Base-by-base conservation (phyloP, 106 monocot species). In the Acorus gramineus region DNA sequence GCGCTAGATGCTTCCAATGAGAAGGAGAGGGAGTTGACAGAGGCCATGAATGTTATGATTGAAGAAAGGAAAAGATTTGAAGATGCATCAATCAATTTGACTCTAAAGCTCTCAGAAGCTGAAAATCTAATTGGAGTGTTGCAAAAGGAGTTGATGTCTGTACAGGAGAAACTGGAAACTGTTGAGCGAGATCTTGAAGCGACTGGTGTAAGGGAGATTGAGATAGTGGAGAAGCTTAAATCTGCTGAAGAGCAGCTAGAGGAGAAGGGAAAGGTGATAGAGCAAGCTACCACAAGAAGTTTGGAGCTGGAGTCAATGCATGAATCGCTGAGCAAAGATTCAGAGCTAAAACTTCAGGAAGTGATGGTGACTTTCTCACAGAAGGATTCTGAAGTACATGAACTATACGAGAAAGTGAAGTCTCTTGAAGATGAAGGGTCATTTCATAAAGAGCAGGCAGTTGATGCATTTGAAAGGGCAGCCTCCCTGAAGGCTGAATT, bases 51-150 rank as follows among this genome's bases (percentile, higher is more conserved):
- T 74, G 43, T 52, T 44, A 47, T 68, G 12, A 59, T 62, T 59
- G 79, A 79, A 68, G 88, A 89, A 59, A 81, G 51, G 63, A 81
- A 89, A 42, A 76, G 68, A 59, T 67, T 73, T 67, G 84, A 89
- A 71, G 78, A 75, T 28, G 47, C 72, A 53, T 74, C 81, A 42
- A 81, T 50, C 42, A 64, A 44, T 66, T 56, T 63, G 11, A 49
- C 13, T 57, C 69, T 60, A 68, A 81, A 85, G 64, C 77, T 81
- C 62, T 50, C 47, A 44, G 65, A 81, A 72, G 68, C 81, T 49
- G 74, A 78, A 62, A 75, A 77, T 6, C 3, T 75, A 7, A 67
- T 81, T 72, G 74, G 62, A 47, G 62, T 50, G 6, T 72, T 85
- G 60, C 65, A 81, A 56, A 61, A 2, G 54, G 80, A 85, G 14